Percentiles rank a stretch among this genome's conserved stretches.
Conservation (phyloP, 2,329 filamentous ascomycete species). For the Ilyonectria sp. region DNA sequence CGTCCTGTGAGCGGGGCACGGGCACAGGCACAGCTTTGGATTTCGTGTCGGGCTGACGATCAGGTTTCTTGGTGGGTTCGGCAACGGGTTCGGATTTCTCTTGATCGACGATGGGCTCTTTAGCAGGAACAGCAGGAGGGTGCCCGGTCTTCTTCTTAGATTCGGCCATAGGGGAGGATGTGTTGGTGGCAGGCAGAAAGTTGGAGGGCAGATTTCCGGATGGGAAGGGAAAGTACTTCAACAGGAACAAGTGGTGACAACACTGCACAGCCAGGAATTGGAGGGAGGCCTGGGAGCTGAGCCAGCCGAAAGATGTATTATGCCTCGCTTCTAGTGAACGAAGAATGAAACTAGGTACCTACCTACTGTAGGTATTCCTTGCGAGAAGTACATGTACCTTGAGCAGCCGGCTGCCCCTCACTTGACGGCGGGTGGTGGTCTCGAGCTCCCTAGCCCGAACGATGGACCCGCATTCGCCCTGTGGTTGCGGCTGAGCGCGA, state of each 20-base stretch:
- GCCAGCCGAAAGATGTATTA: constrained; percentile 5
- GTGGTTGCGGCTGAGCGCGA: constrained; percentile 7
- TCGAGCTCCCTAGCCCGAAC: neutral
- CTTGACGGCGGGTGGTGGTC: neutral
- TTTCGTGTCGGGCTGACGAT: neutral
- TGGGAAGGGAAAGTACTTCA: constrained; percentile 3
- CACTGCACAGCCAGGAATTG: constrained; percentile 1
- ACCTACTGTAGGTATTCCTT: neutral
- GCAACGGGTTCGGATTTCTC: neutral
- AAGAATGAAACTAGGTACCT: neutral
- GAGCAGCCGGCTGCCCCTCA: constrained; percentile 14
- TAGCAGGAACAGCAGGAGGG: constrained; percentile 36
- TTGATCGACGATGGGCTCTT: constrained; percentile 30
- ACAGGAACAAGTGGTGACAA: neutral
- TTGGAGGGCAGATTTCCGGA: neutral
- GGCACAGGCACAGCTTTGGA: neutral
- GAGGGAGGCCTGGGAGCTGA: constrained; percentile 2
- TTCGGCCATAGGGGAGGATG: constrained; percentile 30
- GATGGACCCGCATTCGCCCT: neutral
- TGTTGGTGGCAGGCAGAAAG: neutral
- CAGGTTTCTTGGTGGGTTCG: constrained; percentile 3
- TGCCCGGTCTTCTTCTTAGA: constrained; percentile 19
- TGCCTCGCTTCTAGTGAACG: constrained; percentile 1
- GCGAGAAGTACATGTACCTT: constrained; percentile 7
- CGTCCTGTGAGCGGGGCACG: constrained; percentile 1